Evolutionary conservation across 192 early-diverging fungal species (phyloP).

Genomic region (Linnemannia exigua): DNA sequence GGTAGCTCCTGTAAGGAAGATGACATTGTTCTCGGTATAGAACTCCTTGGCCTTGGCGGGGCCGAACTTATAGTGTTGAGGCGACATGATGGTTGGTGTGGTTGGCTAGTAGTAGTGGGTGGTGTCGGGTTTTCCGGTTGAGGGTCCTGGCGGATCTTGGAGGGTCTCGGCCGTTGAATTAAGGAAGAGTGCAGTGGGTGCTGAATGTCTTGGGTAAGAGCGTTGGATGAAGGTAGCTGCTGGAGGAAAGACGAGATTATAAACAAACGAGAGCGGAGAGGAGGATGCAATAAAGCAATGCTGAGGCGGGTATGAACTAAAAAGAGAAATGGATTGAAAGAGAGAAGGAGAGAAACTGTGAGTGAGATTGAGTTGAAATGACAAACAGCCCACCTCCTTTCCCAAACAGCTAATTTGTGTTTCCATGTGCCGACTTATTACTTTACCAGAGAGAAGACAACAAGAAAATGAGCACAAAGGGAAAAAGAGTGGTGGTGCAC

Average conservation of each 20-base stretch:
- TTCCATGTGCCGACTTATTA: neutral
- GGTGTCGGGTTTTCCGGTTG: no score
- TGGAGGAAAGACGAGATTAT: neutral
- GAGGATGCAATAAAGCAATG: neutral
- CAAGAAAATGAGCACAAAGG: neutral
- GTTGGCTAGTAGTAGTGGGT: no score
- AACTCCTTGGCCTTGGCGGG: constrained; percentile 50
- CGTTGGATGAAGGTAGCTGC: neutral
- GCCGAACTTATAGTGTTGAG: constrained; percentile 22
- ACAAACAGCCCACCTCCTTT: neutral
- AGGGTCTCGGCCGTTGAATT: no score
- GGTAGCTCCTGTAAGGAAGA: constrained; percentile 67
- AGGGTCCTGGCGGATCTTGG: no score
- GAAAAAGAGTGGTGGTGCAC: no score
- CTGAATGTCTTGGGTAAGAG: neutral
- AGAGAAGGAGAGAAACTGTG: neutral
- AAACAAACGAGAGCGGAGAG: neutral
- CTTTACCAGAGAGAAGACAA: neutral
- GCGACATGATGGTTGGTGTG: neutral
- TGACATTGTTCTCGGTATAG: constrained; percentile 47
- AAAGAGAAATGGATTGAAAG: neutral
- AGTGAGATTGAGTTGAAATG: neutral
- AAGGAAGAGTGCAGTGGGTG: neutral
- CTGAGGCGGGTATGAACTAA: neutral
- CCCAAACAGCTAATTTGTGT: neutral